Percentiles rank a stretch among this genome's conserved stretches.
Conservation (phyloP, 1,284 basidiomycete species). For the Leccinum fallax region DNA sequence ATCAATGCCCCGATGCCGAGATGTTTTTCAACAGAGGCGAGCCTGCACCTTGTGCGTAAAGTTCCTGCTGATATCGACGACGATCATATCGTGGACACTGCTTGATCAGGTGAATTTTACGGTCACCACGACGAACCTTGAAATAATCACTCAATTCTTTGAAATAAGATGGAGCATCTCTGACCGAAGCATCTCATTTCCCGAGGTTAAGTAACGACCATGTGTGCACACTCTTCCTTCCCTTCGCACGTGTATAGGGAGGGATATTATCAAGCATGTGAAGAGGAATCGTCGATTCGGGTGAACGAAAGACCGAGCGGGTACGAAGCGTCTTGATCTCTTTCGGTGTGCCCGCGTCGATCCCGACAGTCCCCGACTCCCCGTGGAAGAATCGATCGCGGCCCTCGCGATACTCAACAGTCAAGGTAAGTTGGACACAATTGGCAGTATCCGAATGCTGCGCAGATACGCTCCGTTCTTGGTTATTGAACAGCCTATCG, state of each 20-base stretch:
- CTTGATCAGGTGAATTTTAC: slow-evolving; percentile 35
- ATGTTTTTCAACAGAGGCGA: slow-evolving; percentile 51
- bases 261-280: slow-evolving; percentile 7
- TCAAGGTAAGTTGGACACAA: slow-evolving; percentile 51
- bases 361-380: slow-evolving; percentile 17
- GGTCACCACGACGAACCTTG: slow-evolving; percentile 38
- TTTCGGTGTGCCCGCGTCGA: slow-evolving; percentile 47
- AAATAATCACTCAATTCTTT: slow-evolving; percentile 48
- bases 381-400: slow-evolving; percentile 41
- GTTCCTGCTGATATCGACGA: background rate
- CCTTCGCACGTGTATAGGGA: background rate
- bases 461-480: slow-evolving; percentile 43
- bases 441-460: slow-evolving; percentile 55
- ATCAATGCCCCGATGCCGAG: slow-evolving; percentile 54
- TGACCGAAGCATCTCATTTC: background rate
- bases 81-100: background rate
- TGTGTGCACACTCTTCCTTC: background rate
- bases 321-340: slow-evolving; percentile 51
- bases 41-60: slow-evolving; percentile 10
- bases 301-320: slow-evolving; percentile 45
- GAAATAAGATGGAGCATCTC: slow-evolving; percentile 25
- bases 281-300: slow-evolving; percentile 40
- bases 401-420: slow-evolving; percentile 37
- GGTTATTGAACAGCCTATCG: too few relatives aligned
- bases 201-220: background rate